Evolutionary conservation across 2,329 filamentous ascomycete species (phyloP).

Genomic region (Pleurostoma richardsiae): DNA sequence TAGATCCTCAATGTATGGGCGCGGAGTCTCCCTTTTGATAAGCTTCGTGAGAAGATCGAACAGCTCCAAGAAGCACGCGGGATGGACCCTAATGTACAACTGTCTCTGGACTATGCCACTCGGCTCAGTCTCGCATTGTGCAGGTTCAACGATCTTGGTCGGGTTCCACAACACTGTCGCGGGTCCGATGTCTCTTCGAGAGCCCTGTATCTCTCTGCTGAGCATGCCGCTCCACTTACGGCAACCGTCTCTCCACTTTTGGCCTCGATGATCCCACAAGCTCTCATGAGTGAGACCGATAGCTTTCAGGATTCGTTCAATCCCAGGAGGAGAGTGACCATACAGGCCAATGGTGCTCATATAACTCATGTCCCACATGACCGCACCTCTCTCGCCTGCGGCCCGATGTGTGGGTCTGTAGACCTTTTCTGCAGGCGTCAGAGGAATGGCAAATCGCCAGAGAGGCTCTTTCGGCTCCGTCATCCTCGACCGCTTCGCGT

Average conservation of each 20-base stretch:
- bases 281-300: constrained; percentile 58
- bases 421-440: constrained; percentile 84
- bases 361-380: constrained; percentile 94
- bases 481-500: constrained; percentile 89
- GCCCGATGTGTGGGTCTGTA: constrained; percentile 85
- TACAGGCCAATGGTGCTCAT: constrained; percentile 79
- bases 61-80: constrained; percentile 68
- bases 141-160: constrained; percentile 14
- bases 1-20: constrained; percentile 61
- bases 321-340: constrained; percentile 54
- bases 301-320: constrained; percentile 61
- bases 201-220: constrained; percentile 48
- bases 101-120: constrained; percentile 25
- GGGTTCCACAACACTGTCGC: constrained; percentile 73
- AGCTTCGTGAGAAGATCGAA: constrained; percentile 59
- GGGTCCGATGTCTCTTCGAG: constrained; percentile 60
- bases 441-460: constrained; percentile 86
- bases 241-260: constrained; percentile 61
- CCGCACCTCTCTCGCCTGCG: constrained; percentile 66
- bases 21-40: constrained; percentile 55
- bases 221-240: constrained; percentile 45
- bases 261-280: constrained; percentile 58
- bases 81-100: constrained; percentile 73
- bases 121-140: constrained; percentile 3
- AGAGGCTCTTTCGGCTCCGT: constrained; percentile 69